These are phyloP conservation scores for Diutina scorzettiae DNA, from an alignment of 1,139 yeast genomes.

Conservation along the genomic window DNA sequence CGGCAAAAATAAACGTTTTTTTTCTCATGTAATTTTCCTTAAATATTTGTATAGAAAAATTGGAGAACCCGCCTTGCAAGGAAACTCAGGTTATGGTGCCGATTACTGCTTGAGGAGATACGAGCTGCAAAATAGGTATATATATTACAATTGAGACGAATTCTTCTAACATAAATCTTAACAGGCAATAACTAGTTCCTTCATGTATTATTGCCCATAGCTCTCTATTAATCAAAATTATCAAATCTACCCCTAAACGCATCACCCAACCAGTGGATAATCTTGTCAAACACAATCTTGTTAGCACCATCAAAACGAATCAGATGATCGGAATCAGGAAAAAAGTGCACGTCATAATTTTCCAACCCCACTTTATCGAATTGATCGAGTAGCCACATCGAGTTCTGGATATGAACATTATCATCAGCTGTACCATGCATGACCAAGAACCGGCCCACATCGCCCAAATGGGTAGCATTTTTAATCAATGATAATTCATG, in stretches of 20 bases:
- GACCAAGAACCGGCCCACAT: constrained; percentile 50
- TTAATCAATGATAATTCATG: constrained; percentile 31
- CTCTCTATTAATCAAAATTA: background rate
- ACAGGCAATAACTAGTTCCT: too few relatives aligned
- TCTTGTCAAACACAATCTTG: constrained; percentile 60
- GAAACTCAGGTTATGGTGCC: too few relatives aligned
- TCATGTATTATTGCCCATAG: too few relatives aligned
- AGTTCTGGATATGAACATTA: constrained; percentile 88
- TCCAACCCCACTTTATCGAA: constrained; percentile 51
- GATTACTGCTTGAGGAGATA: too few relatives aligned
- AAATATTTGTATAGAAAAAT: too few relatives aligned
- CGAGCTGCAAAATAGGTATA: too few relatives aligned
- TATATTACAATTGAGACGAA: too few relatives aligned
- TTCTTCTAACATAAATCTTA: too few relatives aligned
- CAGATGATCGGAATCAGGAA: constrained; percentile 89
- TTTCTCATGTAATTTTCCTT: too few relatives aligned
- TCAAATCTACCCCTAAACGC: constrained; percentile 51
- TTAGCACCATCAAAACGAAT: constrained; percentile 74
- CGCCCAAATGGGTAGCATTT: constrained; percentile 35
- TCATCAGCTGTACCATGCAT: constrained; percentile 98
- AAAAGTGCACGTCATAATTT: constrained; percentile 81
- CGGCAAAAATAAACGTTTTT: too few relatives aligned
- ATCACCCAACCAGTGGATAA: constrained; percentile 53
- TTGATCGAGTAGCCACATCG: constrained; percentile 60
- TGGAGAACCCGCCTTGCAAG: too few relatives aligned